Percentiles rank a stretch among this genome's conserved stretches.
phyloP scores from a whole-genome alignment of 2,329 filamentous ascomycete species.

The Delphinella strobiligena region DNA sequence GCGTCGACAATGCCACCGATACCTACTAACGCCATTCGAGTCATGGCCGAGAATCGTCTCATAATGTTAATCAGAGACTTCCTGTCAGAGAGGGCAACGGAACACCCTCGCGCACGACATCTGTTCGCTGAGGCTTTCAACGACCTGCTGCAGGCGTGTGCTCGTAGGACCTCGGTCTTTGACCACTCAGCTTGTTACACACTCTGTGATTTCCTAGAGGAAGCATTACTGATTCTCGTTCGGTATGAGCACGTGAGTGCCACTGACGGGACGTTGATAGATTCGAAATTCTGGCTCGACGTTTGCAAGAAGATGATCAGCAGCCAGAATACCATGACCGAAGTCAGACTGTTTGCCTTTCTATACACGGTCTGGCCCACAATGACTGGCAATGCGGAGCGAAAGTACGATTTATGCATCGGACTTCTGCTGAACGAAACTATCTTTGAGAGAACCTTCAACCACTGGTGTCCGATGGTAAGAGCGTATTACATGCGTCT shows the following conservation, averaged over 20 bases:
- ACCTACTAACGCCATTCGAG: constrained; percentile 58
- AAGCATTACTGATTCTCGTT: constrained; percentile 57
- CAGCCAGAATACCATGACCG: constrained; percentile 80
- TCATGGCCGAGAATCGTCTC: constrained; percentile 81
- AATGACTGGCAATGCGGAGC: constrained; percentile 49
- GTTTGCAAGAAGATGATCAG: constrained; percentile 68
- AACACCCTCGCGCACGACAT: constrained; percentile 44
- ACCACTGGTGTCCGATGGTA: constrained; percentile 93
- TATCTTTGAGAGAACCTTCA: constrained; percentile 72
- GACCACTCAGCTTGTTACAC: constrained; percentile 78
- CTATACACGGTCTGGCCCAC: constrained; percentile 71
- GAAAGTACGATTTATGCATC: constrained; percentile 59
- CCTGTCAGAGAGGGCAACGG: constrained; percentile 49
- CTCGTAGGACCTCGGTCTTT: constrained; percentile 65
- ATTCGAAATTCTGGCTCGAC: constrained; percentile 77
- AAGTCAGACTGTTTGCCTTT: constrained; percentile 73
- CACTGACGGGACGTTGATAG: constrained; percentile 40
- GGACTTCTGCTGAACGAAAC: constrained; percentile 64
- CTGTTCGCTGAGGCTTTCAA: constrained; percentile 69
- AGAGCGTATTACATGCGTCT: constrained; percentile 85
- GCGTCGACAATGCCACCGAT: constrained; percentile 49
- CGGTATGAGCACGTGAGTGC: constrained; percentile 42
- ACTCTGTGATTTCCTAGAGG: constrained; percentile 83
- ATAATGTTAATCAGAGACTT: constrained; percentile 74
- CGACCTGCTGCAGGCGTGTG: constrained; percentile 58